Conservation (phyloP, 495 filamentous ascomycete genomes). For the Podospora pseudopauciseta region DNA sequence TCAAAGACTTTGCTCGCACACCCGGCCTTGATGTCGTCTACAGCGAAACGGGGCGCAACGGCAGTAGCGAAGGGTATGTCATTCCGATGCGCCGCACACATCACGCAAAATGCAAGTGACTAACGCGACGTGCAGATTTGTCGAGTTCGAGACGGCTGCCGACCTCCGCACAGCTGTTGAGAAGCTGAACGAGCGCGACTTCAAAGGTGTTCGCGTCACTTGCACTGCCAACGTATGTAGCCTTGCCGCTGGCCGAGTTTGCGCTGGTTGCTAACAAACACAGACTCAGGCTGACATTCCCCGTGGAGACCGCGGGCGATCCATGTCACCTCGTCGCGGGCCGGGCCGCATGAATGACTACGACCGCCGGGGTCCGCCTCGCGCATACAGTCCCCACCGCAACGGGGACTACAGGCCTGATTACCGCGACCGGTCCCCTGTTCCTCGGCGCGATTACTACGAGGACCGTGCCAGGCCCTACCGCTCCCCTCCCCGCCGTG, state of each 20-base stretch:
- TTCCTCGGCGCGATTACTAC: constrained; percentile 69
- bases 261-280: background rate
- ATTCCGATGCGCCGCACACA: background rate
- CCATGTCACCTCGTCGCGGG: constrained; percentile 58
- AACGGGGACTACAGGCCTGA: constrained; percentile 53
- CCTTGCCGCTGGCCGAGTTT: background rate
- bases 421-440: constrained; percentile 82
- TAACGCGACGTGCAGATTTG: constrained; percentile 60
- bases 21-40: constrained; percentile 97
- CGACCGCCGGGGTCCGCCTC: constrained; percentile 71
- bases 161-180: constrained; percentile 88
- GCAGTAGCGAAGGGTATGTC: constrained; percentile 87
- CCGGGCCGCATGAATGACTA: constrained; percentile 67
- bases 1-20: constrained; percentile 98
- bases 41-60: constrained; percentile 91
- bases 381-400: constrained; percentile 74
- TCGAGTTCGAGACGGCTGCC: constrained; percentile 90
- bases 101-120: constrained; percentile 25
- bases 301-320: constrained; percentile 66
- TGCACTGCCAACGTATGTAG: constrained; percentile 79
- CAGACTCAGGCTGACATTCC: constrained; percentile 63
- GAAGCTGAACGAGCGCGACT: constrained; percentile 86
- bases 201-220: constrained; percentile 78
- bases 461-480: constrained; percentile 70
- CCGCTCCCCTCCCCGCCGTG: constrained; percentile 68